Evolutionary conservation across 2,329 filamentous ascomycete genomes (phyloP), one percentile per base, ranked within the genome.

Genomic region (Trichophyton verrucosum): DNA sequence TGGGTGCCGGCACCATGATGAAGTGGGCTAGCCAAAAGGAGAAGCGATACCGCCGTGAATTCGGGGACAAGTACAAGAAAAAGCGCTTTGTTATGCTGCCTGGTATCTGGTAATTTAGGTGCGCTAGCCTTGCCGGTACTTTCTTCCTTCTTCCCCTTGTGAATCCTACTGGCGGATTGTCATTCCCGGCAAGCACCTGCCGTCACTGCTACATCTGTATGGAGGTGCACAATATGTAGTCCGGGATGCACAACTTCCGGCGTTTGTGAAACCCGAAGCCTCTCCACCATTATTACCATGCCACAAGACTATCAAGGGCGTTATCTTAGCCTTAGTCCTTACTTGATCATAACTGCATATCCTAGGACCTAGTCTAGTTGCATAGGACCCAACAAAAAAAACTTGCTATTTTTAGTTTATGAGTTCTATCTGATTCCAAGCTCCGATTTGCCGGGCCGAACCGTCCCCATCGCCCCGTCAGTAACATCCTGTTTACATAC

Each of bases 21-120:
- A 74, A 79, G 59, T 99, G 94, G 94, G 92, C 87, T 44, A 83
- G 82, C 75, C 92, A 90, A 80, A 97, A 96, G 82, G 94, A 99
- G 81, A 83, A 80, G 71, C 85, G 89, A 61, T 94, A 96, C 73
- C 85, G 94, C 68, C 87, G 87, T 74, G 89, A 96, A 73, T 96
- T 97, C 74, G 88, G 88, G 46, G 88, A 91, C 72, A 88, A 86
- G 76, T 99, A 99, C 78, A 91, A 92, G 86, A 91, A 87, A 80
- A 97, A 99, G 89, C 84, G 84, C 70, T 92, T 81, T 71, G 85
- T 83, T 63, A 87, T 96, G 76, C 74, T 96, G 62, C 90, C 94
- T 2, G 88, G 88, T 2, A 76, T 95, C 58, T 81, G 86, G 71
- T 94, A 77, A 76, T 40, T 24, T 5, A 17, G 36, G 33, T n/a